Evolutionary conservation across 495 filamentous ascomycete genomes (phyloP), one percentile per base, ranked within the genome.

Genomic region (Daldinia grandis): DNA sequence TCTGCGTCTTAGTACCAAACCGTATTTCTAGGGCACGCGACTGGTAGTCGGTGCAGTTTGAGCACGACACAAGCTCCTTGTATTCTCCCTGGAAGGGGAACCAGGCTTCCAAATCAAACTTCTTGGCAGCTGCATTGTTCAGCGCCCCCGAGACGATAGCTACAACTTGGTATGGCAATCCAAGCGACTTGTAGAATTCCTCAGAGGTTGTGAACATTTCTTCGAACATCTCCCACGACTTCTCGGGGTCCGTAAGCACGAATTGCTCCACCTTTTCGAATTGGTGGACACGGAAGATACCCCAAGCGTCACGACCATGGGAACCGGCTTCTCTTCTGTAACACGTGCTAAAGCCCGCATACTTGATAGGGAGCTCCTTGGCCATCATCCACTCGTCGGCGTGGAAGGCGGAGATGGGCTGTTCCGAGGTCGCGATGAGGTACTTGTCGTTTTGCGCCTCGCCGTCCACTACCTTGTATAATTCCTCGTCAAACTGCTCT

Each of bases 221-320:
- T 21, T 98, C 93, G 76, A 98, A 98, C 47, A 88, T 88, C 76
- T 95, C 86, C 95, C 95, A 99, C 24, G 92, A 95, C 72, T 96
- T 91, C 78, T 98, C 96, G 0, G 95, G 96, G 73, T 97, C 93
- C 17, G 93, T 94, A 71, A 98, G 85, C 69, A 97, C 86, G 72
- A 98, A 98, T 83, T 98, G 95, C 77, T 98, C 94, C 54, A 97
- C 88, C 89, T 99, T 99, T 80, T 98, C 95, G 75, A 99, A 99
- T 76, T 99, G 95, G 80, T 99, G 95, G 42, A 98, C 94, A 73
- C 95, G 90, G 86, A 98, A 99, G 69, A 98, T 93, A 58, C 95
- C 95, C 95, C 95, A 99, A 5, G 96, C 95, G 75, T 99, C 95
- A 80, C 92, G 93, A 37, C 95, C 95, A 75, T 97, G 94, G 19